phyloP scores from a whole-genome alignment of 2,329 filamentous ascomycete genomes.

The Albifimbria verrucaria region DNA sequence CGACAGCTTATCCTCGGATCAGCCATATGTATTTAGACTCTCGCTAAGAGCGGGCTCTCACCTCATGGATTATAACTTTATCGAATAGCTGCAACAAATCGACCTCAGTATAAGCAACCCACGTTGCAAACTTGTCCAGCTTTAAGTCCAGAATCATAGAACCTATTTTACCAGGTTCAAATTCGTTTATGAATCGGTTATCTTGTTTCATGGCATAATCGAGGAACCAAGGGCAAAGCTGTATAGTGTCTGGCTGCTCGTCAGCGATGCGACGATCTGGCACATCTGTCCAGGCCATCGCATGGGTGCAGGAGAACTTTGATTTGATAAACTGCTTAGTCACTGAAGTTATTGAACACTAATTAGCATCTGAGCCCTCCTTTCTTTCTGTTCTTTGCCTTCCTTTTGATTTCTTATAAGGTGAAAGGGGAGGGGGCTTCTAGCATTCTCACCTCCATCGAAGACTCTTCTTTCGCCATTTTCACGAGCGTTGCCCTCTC shows the following conservation, averaged over 20 bases:
- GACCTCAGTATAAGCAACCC: not conserved
- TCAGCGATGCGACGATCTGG: too few species aligned
- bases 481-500: too few species aligned
- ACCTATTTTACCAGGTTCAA: not conserved
- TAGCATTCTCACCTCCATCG: too few species aligned
- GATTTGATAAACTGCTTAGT: too few species aligned
- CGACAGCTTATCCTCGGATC: not conserved
- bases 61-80: not conserved
- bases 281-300: too few species aligned
- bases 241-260: not conserved
- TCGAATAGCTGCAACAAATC: not conserved
- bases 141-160: not conserved
- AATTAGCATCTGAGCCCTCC: too few species aligned
- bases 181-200: not conserved
- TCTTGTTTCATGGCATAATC: not conserved
- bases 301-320: too few species aligned
- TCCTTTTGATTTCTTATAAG: too few species aligned
- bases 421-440: too few species aligned
- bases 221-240: not conserved
- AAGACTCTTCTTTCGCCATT: too few species aligned
- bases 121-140: not conserved
- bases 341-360: too few species aligned
- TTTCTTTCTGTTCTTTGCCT: too few species aligned
- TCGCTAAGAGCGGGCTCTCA: not conserved
- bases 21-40: not conserved